phyloP scores from a whole-genome alignment of 768 basidiomycete species.

The Chiua virens region DNA sequence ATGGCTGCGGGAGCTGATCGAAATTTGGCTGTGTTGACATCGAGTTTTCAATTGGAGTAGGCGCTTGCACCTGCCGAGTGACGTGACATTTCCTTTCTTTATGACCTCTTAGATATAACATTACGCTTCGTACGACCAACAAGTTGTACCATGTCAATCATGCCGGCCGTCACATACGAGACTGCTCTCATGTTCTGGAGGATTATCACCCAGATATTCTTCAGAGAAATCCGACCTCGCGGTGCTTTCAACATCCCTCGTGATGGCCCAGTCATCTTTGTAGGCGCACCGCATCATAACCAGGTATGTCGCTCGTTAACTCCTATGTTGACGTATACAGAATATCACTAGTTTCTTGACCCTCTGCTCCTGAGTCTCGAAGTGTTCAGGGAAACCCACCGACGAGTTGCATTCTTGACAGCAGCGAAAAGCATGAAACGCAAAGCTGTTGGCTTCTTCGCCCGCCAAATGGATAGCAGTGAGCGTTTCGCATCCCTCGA shows the following conservation, averaged over 20 bases:
- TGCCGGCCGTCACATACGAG: slow-evolving; percentile 53
- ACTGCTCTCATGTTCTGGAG: slow-evolving; percentile 83
- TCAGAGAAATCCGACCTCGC: slow-evolving; percentile 91
- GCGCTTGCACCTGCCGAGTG: background rate
- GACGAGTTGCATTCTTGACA: slow-evolving; percentile 82
- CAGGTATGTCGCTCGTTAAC: slow-evolving; percentile 50
- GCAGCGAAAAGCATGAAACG: slow-evolving; percentile 89
- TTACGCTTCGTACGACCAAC: slow-evolving; percentile 5
- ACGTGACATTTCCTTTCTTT: slow-evolving; percentile 1
- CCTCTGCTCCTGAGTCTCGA: slow-evolving; percentile 82
- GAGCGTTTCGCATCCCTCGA: slow-evolving; percentile 23
- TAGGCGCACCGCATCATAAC: slow-evolving; percentile 90
- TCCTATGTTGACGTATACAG: slow-evolving; percentile 9
- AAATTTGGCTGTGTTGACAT: slow-evolving; percentile 32
- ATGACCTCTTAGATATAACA: slow-evolving; percentile 11
- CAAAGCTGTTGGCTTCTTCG: slow-evolving; percentile 76
- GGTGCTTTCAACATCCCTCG: slow-evolving; percentile 93
- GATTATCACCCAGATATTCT: slow-evolving; percentile 88
- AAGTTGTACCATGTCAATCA: slow-evolving; percentile 9
- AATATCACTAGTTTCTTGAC: slow-evolving; percentile 75
- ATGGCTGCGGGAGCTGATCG: background rate
- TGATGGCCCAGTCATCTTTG: slow-evolving; percentile 90
- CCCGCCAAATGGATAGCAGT: slow-evolving; percentile 88
- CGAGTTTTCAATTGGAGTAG: background rate
- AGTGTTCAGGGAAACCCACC: slow-evolving; percentile 78